Percentiles rank a stretch among this genome's conserved stretches.
These are phyloP conservation scores for Yamadazyma tumulicola DNA, from an alignment of 805 yeast genomes.

Conservation along the genomic window DNA sequence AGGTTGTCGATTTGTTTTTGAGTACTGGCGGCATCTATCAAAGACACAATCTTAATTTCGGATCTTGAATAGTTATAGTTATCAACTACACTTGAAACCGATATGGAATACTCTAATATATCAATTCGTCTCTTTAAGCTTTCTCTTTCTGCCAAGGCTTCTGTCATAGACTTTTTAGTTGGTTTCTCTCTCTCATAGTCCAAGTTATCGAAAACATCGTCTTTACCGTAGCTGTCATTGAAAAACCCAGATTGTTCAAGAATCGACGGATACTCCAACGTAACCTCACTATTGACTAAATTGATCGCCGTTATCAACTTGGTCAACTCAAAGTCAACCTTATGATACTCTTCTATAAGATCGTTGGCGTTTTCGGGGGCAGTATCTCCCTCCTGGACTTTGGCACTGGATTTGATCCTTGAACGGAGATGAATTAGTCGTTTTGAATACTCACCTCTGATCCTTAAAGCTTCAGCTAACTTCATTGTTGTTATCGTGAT, in stretches of 20 bases:
- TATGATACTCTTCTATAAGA: conserved; percentile 3
- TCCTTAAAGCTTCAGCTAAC: conserved; percentile 11
- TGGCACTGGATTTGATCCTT: conserved; percentile 9
- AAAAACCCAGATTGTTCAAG: conserved; percentile 3
- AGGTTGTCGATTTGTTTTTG: conserved; percentile 7
- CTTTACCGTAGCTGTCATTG: not conserved
- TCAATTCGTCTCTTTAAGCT: conserved; percentile 10
- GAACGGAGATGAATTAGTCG: conserved; percentile 6
- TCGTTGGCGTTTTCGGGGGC: conserved; percentile 7
- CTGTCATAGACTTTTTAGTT: conserved; percentile 9
- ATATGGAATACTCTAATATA: conserved; percentile 1
- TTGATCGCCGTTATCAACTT: conserved; percentile 9
- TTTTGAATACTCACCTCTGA: conserved; percentile 10
- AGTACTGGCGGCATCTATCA: conserved; percentile 1
- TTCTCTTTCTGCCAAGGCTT: conserved; percentile 14
- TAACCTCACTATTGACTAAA: conserved; percentile 8
- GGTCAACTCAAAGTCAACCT: conserved; percentile 5
- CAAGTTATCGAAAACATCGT: not conserved
- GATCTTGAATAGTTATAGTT: conserved; percentile 10
- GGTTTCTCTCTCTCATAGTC: too few relatives aligned
- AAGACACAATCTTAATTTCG: conserved; percentile 10
- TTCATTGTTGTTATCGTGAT: not conserved
- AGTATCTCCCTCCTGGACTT: conserved; percentile 11
- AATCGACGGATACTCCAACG: conserved; percentile 10
- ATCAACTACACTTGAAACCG: conserved; percentile 5